Evolutionary conservation across 2,329 filamentous ascomycete species (phyloP), one percentile per base, ranked within the genome.

Genomic region (Penicillium paneum): DNA sequence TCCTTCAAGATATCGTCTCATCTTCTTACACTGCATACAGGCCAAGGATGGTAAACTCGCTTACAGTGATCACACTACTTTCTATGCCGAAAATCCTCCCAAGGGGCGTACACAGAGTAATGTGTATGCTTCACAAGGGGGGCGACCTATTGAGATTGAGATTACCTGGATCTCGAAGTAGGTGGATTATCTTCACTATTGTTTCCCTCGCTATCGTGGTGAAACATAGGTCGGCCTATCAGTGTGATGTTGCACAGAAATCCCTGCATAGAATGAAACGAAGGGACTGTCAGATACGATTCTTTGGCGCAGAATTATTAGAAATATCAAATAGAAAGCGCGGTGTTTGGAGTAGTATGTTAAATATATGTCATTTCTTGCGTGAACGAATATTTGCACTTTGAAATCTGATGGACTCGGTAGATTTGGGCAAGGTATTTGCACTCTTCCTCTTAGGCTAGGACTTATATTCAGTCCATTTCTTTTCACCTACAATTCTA

Each of bases 71-170:
- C 72, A 69, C 51, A 71, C 69, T 5, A 69, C 64, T 15, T 75
- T 75, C 55, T 74, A 67, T 54, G 71, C 72, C 7, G 71, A 74
- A 34, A 70, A 71, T 36, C 62, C 66, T 13, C 72, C 72, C 34
- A 73, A 71, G 52, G 71, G 71, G 3, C 60, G 57, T 12, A 64
- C 64, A 5, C 67, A 74, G 45, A 74, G 71, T 55, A 61, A 61
- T 35, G 55, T 75, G 32, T 75, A 67, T 46, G 64, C 65, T 32
- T 67, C 71, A 1, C 49, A 64, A 31, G 67, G 51, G 19, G 63
- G 64, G 2, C 72, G 74, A 54, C 64, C 63, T 1, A 63, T 75
- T 47, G 64, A 72, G 38, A 48, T 75, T 24, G 62, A 65, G 32
- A 70, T 75, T 32, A 60, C 52, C 2, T 75, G 72, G 72, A 64